Evolutionary conservation across 495 filamentous ascomycete genomes (phyloP), one percentile per base, ranked within the genome.

Genomic region (Cercophora samala): DNA sequence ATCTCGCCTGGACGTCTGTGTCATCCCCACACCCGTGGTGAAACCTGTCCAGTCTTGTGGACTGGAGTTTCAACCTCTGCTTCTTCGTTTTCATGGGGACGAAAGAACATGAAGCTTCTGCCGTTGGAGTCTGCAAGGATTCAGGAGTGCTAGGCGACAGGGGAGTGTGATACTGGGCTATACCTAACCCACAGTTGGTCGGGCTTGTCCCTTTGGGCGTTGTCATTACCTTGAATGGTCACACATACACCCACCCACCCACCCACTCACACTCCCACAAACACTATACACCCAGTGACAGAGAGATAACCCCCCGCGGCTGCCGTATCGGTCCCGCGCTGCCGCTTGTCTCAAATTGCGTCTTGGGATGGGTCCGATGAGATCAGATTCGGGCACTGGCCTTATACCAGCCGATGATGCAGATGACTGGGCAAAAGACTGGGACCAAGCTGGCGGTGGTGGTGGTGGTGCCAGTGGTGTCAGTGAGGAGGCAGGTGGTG

Each of bases 291-390:
- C 53, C 22, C 1, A 5, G 5, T 56, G 18, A 22, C 53, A 21
- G n/a, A 56, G n/a, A 56, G 53, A 56, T 23, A 23, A 23, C 53
- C 53, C 53, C n/a, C 53, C 53, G 53, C 53, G 53, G n/a, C 53
- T 18, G 53, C 53, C 52, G 52, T 54, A 21, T 56, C 53, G 53
- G 53, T 56, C 53, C 53, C 53, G 53, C 53, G 53, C 26, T 8
- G 4, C 53, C n/a, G 19, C n/a, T 19, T 56, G 53, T 70, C 51
- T 65, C 60, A 21, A 46, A 71, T 71, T 71, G 61, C 69, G 69
- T 46, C 69, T 68, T 71, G 66, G 29, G 51, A n/a, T 37, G 24
- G 46, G 22, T 65, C 58, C 62, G 64, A 69, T 69, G 64, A 63
- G 64, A 60, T 62, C 67, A 65, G 59, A 3, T 17, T 29, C 37